These are phyloP conservation scores for Solanum stenotomum DNA, from an alignment of 257 asterid genomes.

Conservation along the genomic window DNA sequence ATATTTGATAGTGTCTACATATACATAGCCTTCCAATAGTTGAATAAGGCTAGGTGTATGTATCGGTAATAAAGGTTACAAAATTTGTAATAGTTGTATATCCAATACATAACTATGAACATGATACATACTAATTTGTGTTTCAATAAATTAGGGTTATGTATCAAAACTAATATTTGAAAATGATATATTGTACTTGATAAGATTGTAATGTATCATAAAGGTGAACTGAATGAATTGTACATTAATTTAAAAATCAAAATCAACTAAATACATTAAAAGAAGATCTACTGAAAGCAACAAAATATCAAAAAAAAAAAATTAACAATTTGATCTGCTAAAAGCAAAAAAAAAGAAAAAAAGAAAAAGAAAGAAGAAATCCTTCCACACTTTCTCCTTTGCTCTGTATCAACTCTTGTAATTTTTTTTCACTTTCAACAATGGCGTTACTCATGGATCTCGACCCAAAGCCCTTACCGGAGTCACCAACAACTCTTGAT, in stretches of 20 bases:
- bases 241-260: too few relatives aligned
- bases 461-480: background rate
- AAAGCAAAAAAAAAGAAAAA: too few relatives aligned
- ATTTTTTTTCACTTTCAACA: background rate
- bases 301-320: fast-evolving
- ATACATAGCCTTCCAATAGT: background rate
- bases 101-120: background rate
- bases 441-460: background rate
- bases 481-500: background rate
- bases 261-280: background rate
- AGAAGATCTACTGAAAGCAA: background rate
- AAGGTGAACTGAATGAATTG: too few relatives aligned
- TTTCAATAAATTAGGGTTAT: too few relatives aligned
- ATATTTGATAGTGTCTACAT: background rate
- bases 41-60: background rate
- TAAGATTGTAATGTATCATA: background rate
- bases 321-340: background rate
- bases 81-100: too few relatives aligned
- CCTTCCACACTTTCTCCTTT: background rate
- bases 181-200: background rate
- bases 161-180: background rate
- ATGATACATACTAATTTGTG: background rate
- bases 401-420: background rate
- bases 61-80: too few relatives aligned
- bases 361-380: too few relatives aligned